Conservation (phyloP, 768 basidiomycete species). For the Termitomyces sp. region DNA sequence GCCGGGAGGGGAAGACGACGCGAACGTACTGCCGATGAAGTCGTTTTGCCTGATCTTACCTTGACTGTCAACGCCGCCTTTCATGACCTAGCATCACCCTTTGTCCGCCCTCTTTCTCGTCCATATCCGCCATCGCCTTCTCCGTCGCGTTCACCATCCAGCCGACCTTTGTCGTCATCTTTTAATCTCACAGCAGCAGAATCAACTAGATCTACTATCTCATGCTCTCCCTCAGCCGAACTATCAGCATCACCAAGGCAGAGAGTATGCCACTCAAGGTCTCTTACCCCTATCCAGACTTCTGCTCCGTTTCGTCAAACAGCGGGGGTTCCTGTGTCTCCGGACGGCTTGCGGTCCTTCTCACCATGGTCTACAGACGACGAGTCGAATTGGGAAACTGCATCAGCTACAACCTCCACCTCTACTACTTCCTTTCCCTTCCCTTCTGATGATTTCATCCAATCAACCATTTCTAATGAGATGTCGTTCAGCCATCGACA, state of each 20-base stretch:
- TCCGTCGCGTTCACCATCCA: conserved; percentile 40
- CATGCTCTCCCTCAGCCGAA: conserved; percentile 7
- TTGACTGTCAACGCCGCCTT: conserved; percentile 19
- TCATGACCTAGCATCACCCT: conserved; percentile 32
- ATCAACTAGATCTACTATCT: conserved; percentile 3
- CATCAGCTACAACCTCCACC: conserved; percentile 55
- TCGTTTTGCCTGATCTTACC: conserved; percentile 24
- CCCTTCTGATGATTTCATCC: conserved; percentile 11
- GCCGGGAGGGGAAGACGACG: conserved; percentile 54
- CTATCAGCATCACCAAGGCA: conserved; percentile 18
- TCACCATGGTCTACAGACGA: conserved; percentile 77
- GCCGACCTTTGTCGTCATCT: conserved; percentile 20
- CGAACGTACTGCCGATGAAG: conserved; percentile 44
- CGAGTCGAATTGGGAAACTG: conserved; percentile 72
- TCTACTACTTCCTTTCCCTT: conserved; percentile 48
- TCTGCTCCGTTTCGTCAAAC: conserved; percentile 19
- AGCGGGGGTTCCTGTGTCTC: conserved; percentile 23
- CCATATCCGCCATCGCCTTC: conserved; percentile 52
- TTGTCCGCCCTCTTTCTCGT: conserved; percentile 35
- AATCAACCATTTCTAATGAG: conserved; percentile 1
- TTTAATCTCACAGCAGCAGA: conserved; percentile 18
- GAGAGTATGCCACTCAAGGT: conserved; percentile 25
- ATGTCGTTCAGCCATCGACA: background rate
- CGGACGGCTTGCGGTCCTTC: conserved; percentile 27
- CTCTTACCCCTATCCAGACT: conserved; percentile 34